A percentile compares a stretch with the other conserved stretches of the same genome.
phyloP scores from a whole-genome alignment of 148 eudicot genomes.

The Cornus florida region DNA sequence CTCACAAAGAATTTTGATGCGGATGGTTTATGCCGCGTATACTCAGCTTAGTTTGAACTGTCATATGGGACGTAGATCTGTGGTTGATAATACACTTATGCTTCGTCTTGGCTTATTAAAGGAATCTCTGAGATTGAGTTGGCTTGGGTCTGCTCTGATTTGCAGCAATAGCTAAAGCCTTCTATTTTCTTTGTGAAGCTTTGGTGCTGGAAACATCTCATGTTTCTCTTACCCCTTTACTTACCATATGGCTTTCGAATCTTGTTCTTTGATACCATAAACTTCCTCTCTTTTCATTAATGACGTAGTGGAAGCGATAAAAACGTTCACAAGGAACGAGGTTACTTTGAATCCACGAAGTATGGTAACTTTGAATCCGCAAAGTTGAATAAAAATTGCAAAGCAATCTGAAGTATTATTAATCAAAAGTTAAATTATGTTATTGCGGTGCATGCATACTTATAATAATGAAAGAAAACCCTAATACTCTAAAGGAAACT shows the following conservation, averaged over 20 bases:
- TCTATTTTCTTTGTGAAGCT: not conserved
- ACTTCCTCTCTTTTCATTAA: not conserved
- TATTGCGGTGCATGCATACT: no score
- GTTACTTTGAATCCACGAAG: no score
- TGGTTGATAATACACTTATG: not conserved
- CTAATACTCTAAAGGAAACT: no score
- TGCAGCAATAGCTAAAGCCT: not conserved
- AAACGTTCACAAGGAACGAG: no score
- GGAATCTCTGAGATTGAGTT: not conserved
- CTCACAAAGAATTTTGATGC: conserved; percentile 1
- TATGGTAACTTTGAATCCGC: no score
- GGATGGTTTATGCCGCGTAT: not conserved
- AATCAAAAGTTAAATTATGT: no score
- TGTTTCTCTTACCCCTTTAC: not conserved
- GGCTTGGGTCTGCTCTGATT: not conserved
- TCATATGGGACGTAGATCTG: not conserved
- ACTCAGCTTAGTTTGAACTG: not conserved
- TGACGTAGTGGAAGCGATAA: no score
- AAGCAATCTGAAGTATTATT: no score
- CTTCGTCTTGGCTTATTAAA: not conserved
- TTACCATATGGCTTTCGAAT: not conserved
- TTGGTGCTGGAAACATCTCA: not conserved
- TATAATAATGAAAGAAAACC: no score
- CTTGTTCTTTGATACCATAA: not conserved
- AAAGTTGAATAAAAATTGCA: no score